Evolutionary conservation across 1,284 basidiomycete species (phyloP), one percentile per base, ranked within the genome.

Genomic region (Trametes versicolor): DNA sequence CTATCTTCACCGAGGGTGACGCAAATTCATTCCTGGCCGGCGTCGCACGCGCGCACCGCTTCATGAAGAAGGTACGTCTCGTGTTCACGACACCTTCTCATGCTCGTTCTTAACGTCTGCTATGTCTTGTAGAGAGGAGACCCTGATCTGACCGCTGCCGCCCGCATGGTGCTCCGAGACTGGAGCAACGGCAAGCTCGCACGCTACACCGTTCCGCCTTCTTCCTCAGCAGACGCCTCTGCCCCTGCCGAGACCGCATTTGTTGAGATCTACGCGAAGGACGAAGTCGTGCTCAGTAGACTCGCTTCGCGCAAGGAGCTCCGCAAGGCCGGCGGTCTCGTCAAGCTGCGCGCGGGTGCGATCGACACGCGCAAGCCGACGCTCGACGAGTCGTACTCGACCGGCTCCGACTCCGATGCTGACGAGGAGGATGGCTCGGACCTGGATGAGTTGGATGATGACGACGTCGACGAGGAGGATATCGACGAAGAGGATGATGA

Each of bases 161-260:
- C 94, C 10, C 90, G 94, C 27, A 85, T 92, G 59, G 83, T 99
- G 47, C 84, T 99, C 49, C 90, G 94, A 29, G 97, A 99, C 79
- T 99, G 97, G 97, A 91, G 87, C 67, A 85, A 84, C 6, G 93
- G 92, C 58, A 89, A 87, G 68, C 87, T 99, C 73, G 86, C 89
- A 17, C 91, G 93, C 73, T 97, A 93, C 80, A 91, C 92, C 7
- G 76, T 84, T 23, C 88, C 90, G 1, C 85, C 88, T 4, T 8
- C 51, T 21, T 73, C 80, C 0, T 60, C 73, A 10, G 67, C 79
- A 19, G 67, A 71, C 27, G 29, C 71, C 54, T 23, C 71, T 56
- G 49, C 69, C 66, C 36, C 65, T 58, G 12, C 63, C 27, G 72
- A 73, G 64, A 34, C 73, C 23, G 57, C 72, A 34, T 58, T 78